Base-by-base conservation (phyloP, 805 yeast species). In the Saturnispora serradocipensis region DNA sequence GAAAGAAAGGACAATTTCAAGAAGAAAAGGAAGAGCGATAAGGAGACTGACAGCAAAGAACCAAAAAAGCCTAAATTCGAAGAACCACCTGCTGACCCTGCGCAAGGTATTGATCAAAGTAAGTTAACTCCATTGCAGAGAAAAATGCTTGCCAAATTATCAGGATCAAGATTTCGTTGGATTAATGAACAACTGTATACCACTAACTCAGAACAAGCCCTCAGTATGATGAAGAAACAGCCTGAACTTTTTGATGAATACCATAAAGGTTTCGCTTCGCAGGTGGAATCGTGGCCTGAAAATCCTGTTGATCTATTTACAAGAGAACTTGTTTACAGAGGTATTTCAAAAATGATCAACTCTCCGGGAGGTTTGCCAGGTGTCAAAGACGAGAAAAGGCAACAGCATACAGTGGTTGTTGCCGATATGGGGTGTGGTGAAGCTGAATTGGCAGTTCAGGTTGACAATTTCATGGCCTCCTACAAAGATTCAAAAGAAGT, bases 361-460 rank as follows among this genome's bases (percentile, higher is more conserved):
- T 96, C 97, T 0, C 98, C 98, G 4, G 98, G 98, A 57, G 98
- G 97, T 2, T 74, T 90, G 51, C 97, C 97, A 1, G 95, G 93
- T 18, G 64, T 81, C 38, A 67, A 64, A 7, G 66, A 70, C n/a
- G 68, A 68, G 46, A 54, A 55, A 8, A 35, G 11, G 13, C 47
- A 40, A 24, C 40, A 51, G 3, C 80, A 80, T 51, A 75, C 76
- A 53, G 81, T 91, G 36, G 88, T 86, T 3, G 77, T 93, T 53
- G 97, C 98, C 0, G 99, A 93, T 70, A 91, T 93, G 98, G 99
- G 99, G 10, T 93, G 99, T 67, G 99, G 99, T 51, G 99, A 93
- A 67, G 99, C 98, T 0, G 86, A 86, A 60, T 75, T 93, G 45
- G 82, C 96, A 1, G 67, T 73, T 39, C 86, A 88, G 59, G 75